Conservation (phyloP, 441 rosid genomes). For the Adansonia gregorii region DNA sequence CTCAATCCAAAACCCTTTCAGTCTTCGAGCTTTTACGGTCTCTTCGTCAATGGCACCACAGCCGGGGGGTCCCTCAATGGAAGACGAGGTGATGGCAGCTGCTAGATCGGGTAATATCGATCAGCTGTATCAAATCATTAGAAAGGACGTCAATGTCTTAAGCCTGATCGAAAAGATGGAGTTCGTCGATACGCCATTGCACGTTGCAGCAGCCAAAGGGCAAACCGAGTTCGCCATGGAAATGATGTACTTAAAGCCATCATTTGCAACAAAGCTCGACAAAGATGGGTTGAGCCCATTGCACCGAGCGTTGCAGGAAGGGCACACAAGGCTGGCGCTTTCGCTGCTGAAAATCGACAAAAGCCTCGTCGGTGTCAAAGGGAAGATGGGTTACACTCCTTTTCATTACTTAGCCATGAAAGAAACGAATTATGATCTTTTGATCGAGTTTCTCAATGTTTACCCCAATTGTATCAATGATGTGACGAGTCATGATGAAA, state of each 20-base stretch:
- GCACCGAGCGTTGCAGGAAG: not conserved
- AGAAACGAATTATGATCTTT: accelerated
- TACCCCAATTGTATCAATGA: constrained; percentile 23
- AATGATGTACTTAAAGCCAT: constrained; percentile 3
- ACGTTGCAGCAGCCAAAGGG: not conserved
- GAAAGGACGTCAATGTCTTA: not conserved
- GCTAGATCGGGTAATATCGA: not conserved
- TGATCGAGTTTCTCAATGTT: not conserved
- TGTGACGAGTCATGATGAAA: constrained; percentile 24
- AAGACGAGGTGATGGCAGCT: not conserved
- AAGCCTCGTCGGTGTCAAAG: not conserved
- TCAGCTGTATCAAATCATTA: not conserved
- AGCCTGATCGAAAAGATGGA: not conserved
- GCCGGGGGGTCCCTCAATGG: not conserved
- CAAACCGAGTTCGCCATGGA: not conserved
- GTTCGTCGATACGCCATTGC: constrained; percentile 1
- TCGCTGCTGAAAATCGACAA: not conserved
- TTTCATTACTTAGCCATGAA: not conserved
- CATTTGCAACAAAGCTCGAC: not conserved
- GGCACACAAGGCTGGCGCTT: not conserved
- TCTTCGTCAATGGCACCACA: not conserved
- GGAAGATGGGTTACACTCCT: constrained; percentile 3
- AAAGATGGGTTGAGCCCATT: not conserved
- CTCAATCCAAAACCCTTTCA: not conserved
- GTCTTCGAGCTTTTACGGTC: not conserved